Base-by-base conservation (phyloP, 306 rosid species). In the Mimosa bimucronata region DNA sequence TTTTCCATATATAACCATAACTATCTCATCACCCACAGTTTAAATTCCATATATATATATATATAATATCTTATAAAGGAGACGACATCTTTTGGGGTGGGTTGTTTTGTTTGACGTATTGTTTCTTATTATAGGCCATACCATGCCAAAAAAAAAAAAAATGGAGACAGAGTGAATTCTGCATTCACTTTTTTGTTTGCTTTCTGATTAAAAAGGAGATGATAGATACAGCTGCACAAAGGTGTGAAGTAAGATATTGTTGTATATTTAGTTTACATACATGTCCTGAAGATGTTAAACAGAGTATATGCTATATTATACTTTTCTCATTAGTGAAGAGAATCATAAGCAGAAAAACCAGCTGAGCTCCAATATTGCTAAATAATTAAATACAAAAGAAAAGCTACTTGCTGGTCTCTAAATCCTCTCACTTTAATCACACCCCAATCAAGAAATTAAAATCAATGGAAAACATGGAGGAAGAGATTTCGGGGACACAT, bases 371-470 rank as follows among this genome's bases (percentile, higher is more conserved):
- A 79, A 34, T 34, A 34, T 34, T 34, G 38, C 38, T 34, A 34
- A 34, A 23, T 80, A 71, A 18, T 2, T 42, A 34, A 34, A 34
- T 3, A 34, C 3, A 34, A 34, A 34, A 34, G 13, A 9, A 88
- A 91, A 95, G 99, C 98, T 93, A 77, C 99, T 71, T 84, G 87
- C 89, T 86, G 91, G 85, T 80, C 86, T 86, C 88, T 74, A 82
- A 88, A 16, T 62, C 82, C 92, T 88, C 82, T 73, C 89, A 84
- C 90, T 71, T 26, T 16, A 64, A 60, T 6, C 11, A 48, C 80
- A 19, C 48, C 83, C 85, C 16, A 29, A 58, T 60, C 5, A 3
- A 11, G 3, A 60, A 60, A 3, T 3, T 0, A 60, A 60, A 60
- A 25, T 60, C 8, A 60, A 60, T 26, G 34, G 1, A 58, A 26